A percentile compares a stretch with the other conserved stretches of the same genome.
Conservation (phyloP, 192 early-diverging fungal species). For the Diversispora epigaea region DNA sequence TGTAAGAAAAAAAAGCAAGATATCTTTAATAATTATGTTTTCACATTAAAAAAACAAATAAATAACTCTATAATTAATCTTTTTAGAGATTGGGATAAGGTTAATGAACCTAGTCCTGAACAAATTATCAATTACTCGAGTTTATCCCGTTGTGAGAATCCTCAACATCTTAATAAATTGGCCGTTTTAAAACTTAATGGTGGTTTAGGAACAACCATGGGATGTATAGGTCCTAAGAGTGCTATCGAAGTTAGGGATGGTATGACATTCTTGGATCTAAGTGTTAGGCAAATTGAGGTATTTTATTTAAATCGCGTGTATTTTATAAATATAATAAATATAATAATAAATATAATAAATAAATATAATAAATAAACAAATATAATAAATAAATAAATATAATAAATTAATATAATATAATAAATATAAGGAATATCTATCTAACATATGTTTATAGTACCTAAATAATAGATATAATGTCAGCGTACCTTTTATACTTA, state of each 20-base stretch:
- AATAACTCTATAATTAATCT: conserved; percentile 14
- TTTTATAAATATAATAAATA: conserved; percentile 6
- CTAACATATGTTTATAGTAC: conserved; percentile 52
- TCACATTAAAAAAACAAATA: background rate
- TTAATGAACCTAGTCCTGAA: conserved; percentile 87
- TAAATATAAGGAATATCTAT: background rate
- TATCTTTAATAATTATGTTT: background rate
- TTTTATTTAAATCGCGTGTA: background rate
- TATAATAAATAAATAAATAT: conserved; percentile 1
- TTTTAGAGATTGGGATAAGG: conserved; percentile 88
- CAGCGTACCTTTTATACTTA: conserved; percentile 93
- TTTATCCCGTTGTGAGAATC: conserved; percentile 53
- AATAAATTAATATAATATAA: background rate
- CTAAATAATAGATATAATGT: conserved; percentile 87
- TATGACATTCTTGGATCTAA: conserved; percentile 98
- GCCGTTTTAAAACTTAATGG: conserved; percentile 99
- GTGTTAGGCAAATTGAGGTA: conserved; percentile 97
- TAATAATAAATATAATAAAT: background rate
- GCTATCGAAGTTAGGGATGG: conserved; percentile 98
- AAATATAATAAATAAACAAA: background rate
- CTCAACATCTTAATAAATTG: conserved; percentile 78
- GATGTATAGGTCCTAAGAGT: conserved; percentile 96
- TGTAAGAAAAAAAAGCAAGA: conserved; percentile 51
- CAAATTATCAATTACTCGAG: conserved; percentile 82
- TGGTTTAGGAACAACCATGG: conserved; percentile 99